These are phyloP conservation scores for Rusavskia elegans DNA, from an alignment of 495 filamentous ascomycete genomes.

Conservation along the genomic window DNA sequence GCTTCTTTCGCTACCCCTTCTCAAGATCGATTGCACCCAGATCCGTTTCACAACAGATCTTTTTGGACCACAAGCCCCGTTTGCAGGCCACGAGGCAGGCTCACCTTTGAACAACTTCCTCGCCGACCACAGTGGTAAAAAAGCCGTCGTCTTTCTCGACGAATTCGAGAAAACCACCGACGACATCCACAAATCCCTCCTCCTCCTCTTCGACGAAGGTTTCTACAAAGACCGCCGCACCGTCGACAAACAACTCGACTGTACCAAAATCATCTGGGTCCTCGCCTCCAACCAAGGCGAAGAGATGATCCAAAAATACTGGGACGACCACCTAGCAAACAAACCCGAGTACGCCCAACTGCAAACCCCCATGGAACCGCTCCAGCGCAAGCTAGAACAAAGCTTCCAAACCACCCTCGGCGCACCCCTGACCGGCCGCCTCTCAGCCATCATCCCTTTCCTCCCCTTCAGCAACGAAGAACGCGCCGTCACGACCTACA, in stretches of 20 bases:
- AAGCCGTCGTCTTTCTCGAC: constrained; percentile 37
- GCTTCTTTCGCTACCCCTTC: constrained; percentile 20
- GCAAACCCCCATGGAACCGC: neutral
- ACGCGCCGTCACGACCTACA: constrained; percentile 7
- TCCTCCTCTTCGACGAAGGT: constrained; percentile 29
- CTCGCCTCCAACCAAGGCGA: constrained; percentile 28
- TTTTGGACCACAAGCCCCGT: constrained; percentile 28
- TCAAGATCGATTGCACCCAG: constrained; percentile 28
- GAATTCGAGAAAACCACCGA: constrained; percentile 41
- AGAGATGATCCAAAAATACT: constrained; percentile 6
- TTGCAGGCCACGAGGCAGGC: constrained; percentile 20
- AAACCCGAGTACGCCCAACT: neutral
- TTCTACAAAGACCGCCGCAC: constrained; percentile 31
- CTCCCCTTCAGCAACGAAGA: constrained; percentile 8
- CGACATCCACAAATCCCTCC: constrained; percentile 24
- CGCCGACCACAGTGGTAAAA: constrained; percentile 20
- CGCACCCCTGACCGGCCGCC: constrained; percentile 4
- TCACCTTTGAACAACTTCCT: constrained; percentile 38
- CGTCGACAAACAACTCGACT: constrained; percentile 24
- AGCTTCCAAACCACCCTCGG: constrained; percentile 1
- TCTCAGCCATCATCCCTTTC: constrained; percentile 6
- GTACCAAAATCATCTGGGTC: constrained; percentile 39
- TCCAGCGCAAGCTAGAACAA: neutral
- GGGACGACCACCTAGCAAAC: neutral
- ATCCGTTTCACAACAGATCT: constrained; percentile 24